Conservation (phyloP, 768 basidiomycete genomes). For the Cyclocybe aegerita region DNA sequence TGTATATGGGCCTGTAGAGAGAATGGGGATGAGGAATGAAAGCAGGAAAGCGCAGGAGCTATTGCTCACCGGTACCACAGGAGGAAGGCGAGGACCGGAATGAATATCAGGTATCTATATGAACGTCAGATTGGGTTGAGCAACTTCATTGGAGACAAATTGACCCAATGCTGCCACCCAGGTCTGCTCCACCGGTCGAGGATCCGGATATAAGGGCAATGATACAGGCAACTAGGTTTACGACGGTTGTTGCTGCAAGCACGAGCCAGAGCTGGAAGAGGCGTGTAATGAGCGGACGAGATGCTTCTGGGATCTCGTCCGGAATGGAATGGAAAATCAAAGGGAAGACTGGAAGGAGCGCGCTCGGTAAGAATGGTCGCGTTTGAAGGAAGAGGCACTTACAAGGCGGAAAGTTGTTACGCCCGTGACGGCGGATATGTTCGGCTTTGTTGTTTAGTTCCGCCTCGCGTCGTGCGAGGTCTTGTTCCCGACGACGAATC, state of each 20-base stretch:
- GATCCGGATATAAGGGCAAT: conserved; percentile 79
- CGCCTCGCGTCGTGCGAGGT: conserved; percentile 76
- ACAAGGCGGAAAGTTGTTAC: conserved; percentile 87
- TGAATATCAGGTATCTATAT: conserved; percentile 75
- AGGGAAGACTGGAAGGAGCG: conserved; percentile 70
- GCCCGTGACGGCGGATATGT: conserved; percentile 69
- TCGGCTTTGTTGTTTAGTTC: conserved; percentile 72
- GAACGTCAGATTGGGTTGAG: conserved; percentile 21
- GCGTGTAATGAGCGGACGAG: conserved; percentile 76
- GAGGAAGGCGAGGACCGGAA: conserved; percentile 79
- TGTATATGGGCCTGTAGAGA: conserved; percentile 81
- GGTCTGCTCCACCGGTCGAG: conserved; percentile 71
- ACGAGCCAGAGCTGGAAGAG: conserved; percentile 95
- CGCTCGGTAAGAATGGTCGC: conserved; percentile 14
- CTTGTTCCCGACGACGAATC: conserved; percentile 74
- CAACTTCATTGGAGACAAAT: conserved; percentile 27
- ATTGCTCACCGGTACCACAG: conserved; percentile 87
- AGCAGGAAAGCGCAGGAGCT: conserved; percentile 6
- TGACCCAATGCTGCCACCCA: conserved; percentile 82
- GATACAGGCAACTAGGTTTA: conserved; percentile 92
- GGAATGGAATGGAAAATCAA: conserved; percentile 92
- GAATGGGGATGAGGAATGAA: conserved; percentile 8
- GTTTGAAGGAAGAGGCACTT: conserved; percentile 1
- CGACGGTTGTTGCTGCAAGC: conserved; percentile 72
- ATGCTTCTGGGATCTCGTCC: conserved; percentile 85